Conservation (phyloP, 2,329 filamentous ascomycete genomes). For the Fusarium circinatum region DNA sequence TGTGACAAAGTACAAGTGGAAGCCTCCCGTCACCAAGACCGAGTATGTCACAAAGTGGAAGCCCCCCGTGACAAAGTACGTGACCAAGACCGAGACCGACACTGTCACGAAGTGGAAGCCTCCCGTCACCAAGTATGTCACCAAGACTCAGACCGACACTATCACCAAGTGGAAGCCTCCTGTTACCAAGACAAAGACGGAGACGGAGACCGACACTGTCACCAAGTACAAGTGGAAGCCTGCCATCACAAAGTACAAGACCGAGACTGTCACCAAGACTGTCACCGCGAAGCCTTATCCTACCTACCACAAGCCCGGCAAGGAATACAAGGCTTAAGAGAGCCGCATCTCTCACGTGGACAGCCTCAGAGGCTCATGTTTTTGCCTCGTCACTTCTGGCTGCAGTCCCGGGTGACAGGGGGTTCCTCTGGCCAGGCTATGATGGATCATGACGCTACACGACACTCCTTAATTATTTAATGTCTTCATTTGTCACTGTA, state of each 20-base stretch:
- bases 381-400: not conserved
- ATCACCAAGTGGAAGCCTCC: not conserved
- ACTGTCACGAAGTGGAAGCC: constrained; percentile 5
- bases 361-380: not conserved
- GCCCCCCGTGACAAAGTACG: constrained; percentile 15
- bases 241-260: constrained; percentile 20
- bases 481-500: not conserved
- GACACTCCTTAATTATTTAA: constrained; percentile 22
- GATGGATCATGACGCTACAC: not conserved
- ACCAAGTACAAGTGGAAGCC: constrained; percentile 11
- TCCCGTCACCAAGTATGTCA: constrained; percentile 4
- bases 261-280: not conserved
- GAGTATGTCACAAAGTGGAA: constrained; percentile 19
- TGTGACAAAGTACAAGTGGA: constrained; percentile 20
- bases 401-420: not conserved
- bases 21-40: constrained; percentile 22
- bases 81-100: constrained; percentile 3
- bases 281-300: constrained; percentile 1
- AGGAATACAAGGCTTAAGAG: constrained; percentile 18
- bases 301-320: constrained; percentile 9
- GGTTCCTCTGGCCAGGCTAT: not conserved
- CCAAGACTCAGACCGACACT: not conserved
- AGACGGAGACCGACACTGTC: not conserved
- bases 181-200: not conserved
- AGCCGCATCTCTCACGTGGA: not conserved